Conservation (phyloP, 2,329 filamentous ascomycete genomes). For the Penicillium expansum region DNA sequence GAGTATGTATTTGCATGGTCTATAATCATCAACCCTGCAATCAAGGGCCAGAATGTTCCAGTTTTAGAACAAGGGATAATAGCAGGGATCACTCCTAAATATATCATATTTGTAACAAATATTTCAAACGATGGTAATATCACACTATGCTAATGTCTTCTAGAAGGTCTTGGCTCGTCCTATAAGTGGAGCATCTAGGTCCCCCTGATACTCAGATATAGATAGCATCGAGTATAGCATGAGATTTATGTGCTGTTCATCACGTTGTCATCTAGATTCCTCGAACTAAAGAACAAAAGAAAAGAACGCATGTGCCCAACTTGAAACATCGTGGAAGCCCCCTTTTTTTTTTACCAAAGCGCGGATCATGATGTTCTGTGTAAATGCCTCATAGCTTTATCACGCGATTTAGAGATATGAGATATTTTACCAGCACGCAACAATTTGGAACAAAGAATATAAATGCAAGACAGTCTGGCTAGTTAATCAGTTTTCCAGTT, state of each 20-base stretch:
- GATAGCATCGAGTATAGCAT: not conserved
- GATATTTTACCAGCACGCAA: not conserved
- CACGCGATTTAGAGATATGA: not conserved
- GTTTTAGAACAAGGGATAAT: constrained; percentile 5
- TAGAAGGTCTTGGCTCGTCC: constrained; percentile 13
- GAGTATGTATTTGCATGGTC: not conserved
- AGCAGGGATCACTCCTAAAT: not conserved
- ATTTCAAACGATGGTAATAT: not conserved
- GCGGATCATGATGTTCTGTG: constrained; percentile 1
- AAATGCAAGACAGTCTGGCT: not conserved
- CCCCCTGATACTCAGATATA: not conserved
- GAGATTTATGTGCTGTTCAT: not conserved
- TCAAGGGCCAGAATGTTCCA: constrained; percentile 3
- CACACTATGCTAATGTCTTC: constrained; percentile 6
- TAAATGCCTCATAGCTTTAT: constrained; percentile 3
- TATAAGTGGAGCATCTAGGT: not conserved
- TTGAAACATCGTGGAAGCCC: too few relatives aligned
- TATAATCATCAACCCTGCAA: not conserved
- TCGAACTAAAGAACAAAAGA: not conserved
- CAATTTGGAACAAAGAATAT: not conserved
- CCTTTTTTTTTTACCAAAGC: not conserved
- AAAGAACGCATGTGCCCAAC: too few relatives aligned
- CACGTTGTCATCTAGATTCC: not conserved
- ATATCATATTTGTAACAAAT: not conserved
- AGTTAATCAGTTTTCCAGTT: not conserved